Base-by-base conservation (phyloP, 1,139 yeast genomes). In the Magnusiomyces paraingens region DNA sequence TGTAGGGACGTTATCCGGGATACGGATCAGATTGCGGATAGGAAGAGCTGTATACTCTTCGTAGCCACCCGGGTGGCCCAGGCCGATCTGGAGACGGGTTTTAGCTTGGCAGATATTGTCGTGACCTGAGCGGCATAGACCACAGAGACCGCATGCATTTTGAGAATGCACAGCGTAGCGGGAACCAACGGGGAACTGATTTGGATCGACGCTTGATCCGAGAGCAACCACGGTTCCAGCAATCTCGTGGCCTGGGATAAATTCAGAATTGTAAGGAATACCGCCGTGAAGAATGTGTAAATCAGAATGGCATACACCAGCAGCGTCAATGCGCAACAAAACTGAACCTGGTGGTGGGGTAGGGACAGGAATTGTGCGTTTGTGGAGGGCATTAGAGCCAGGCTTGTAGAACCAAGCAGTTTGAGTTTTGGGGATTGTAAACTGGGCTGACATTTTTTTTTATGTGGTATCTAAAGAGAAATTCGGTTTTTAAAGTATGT, bases 171-270 rank as follows among this genome's bases (percentile, higher is more conserved):
- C 59, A 14, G 76, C 71, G 57, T 67, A 74, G 45, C 80, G 64
- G 5, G 64, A 63, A 3, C 81, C 80, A 21, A 66, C 55, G 42
- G 64, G 60, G 60, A 68, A 76, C 18, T 65, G 64, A 21, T 64
- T 61, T 41, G 66, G 60, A 35, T 61, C 61, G 4, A 66, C 69
- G 1, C 61, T 67, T 1, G 62, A 55, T 3, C 84, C 83, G 1
- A 72, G 72, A 22, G 69, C 66, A 22, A 70, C 73, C 26, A 79
- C 66, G 52, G 68, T 69, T 1, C 83, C 84, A 8, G 82, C 80
- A 41, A 79, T 74, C 63, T 80, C 84, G 63, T 80, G 83, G 32
- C 84, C 84, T 77, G 79, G 74, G 15, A 78, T 72, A 60, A 75
- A 78, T 47, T 67, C 66, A 20, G 66, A 2, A 8, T 15, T 22